Evolutionary conservation across 352 stramenopile species (phyloP), one percentile per base, ranked within the genome.

Genomic region (Pythium myriotylum): DNA sequence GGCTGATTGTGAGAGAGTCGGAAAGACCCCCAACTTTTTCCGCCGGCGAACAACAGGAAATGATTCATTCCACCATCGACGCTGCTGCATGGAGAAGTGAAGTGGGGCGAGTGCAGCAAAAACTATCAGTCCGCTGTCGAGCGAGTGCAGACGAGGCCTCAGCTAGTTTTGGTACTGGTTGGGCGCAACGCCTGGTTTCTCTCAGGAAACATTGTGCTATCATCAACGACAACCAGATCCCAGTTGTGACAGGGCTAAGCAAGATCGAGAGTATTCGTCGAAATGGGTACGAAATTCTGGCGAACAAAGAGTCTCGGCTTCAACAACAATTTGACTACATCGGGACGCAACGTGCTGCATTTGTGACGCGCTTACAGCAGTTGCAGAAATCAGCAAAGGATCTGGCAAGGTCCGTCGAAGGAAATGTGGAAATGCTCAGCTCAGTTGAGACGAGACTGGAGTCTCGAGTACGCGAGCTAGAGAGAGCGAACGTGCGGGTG

Each of bases 31-130:
- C 23, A 5, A 14, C 14, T 16, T 17, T 16, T 10, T 17, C 1
- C 7, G 22, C 12, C 7, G 47, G 59, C 4, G 51, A 70, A 22
- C 43, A 32, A 2, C 37, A 17, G 1, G 24, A 26, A 10, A 70
- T 70, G 56, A 70, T 70, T 40, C 56, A 66, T 22, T 29, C 56
- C 14, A 27, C 27, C 12, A 54, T 72, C 14, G 64, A 72, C n/a
- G 32, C 58, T 1, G 14, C 4, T 6, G 58, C 64, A 35, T 72
- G 64, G 64, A 33, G 20, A 10, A 23, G 40, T 9, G 64, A 72
- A 22, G 37, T 64, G 26, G 52, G 63, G 29, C 37, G 39, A 19
- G 29, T 70, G 33, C 46, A 52, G 19, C 3, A 33, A 4, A 54
- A 48, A 35, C 26, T 70, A 2, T 13, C 22, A 5, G 16, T 41